A percentile compares a stretch with the other conserved stretches of the same genome.
These are phyloP conservation scores for Vaccinium myrtillus DNA, from an alignment of 148 eudicot species.

Conservation along the genomic window DNA sequence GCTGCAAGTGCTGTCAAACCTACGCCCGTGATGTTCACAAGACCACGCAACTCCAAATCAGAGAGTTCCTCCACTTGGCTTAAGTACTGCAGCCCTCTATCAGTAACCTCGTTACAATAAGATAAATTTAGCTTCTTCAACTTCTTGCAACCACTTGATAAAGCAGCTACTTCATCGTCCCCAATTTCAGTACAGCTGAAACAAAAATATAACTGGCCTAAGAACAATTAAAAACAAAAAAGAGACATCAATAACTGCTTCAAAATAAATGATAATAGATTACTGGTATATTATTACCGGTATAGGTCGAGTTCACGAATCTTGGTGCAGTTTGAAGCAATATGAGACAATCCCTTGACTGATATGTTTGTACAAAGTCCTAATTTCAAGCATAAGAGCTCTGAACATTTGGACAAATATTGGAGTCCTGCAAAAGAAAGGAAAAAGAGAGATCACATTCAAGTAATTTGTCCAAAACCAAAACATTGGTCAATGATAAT, in stretches of 20 bases:
- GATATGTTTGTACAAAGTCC: conserved; percentile 69
- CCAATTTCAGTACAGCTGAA: conserved; percentile 64
- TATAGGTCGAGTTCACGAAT: conserved; percentile 72
- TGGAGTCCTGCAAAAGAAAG: conserved; percentile 49
- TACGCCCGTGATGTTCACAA: conserved; percentile 41
- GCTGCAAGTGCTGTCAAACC: conserved; percentile 60
- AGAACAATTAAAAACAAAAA: not conserved
- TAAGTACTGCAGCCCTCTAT: conserved; percentile 56
- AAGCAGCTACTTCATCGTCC: conserved; percentile 59
- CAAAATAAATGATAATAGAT: not conserved
- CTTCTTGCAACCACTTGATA: conserved; percentile 67
- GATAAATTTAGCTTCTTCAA: conserved; percentile 63
- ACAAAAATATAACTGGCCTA: conserved; percentile 1
- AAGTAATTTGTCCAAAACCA: not conserved
- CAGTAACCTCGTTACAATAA: conserved; percentile 61
- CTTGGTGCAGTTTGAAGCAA: conserved; percentile 58
- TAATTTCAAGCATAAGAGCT: conserved; percentile 55
- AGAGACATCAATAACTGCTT: not conserved
- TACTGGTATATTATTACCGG: conserved; percentile 40
- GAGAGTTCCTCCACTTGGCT: conserved; percentile 50
- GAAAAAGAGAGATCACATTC: not conserved
- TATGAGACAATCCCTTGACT: conserved; percentile 54
- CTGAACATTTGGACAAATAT: conserved; percentile 58
- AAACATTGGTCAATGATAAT: not conserved
- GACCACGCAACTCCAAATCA: conserved; percentile 64